Evolutionary conservation across 176 grass and related monocot species (phyloP), one percentile per base, ranked within the genome.

Genomic region (Ananas comosus): DNA sequence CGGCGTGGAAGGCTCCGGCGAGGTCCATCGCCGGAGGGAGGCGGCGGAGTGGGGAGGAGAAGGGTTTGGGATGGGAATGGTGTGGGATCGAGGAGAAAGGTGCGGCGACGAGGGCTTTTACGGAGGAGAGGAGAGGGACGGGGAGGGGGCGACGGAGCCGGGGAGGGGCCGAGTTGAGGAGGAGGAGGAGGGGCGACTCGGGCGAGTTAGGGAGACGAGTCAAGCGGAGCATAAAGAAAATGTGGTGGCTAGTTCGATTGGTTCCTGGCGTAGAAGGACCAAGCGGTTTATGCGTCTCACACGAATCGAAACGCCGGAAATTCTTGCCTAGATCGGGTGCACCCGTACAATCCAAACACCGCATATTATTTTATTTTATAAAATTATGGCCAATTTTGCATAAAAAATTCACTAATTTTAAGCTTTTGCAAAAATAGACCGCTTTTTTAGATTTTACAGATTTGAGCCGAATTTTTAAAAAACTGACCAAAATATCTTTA

Each of bases 11-110:
- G 51, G 67, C 48, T 18, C 52, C 23, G 68, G 73, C 23, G 66
- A 76, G 82, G 82, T 85, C 85, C 89, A 91, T 91, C 67, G 61
- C 49, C 23, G n/a, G 84, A 83, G 64, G 1, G 79, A 61, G 49
- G 7, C 51, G 49, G 72, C n/a, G 17, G 68, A 27, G 51, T 9
- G 74, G 48, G n/a, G 47, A 58, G 66, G 54, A 53, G 64, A 64
- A 48, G 65, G 7, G 61, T 11, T 19, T 8, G 29, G 56, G 17
- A 61, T 18, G 16, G 17, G 56, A 22, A 61, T 9, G 56, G 17
- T 1, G 42, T 51, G 11, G 69, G 13, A 3, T 33, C 25, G 33
- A 25, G 48, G 10, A 51, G 50, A 63, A 21, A 56, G n/a, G 74
- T 12, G n/a, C 3, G 13, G 4, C 12, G 12, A 22, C 33, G 47